Conservation (phyloP, 495 filamentous ascomycete genomes). For the Penicillium canariense region DNA sequence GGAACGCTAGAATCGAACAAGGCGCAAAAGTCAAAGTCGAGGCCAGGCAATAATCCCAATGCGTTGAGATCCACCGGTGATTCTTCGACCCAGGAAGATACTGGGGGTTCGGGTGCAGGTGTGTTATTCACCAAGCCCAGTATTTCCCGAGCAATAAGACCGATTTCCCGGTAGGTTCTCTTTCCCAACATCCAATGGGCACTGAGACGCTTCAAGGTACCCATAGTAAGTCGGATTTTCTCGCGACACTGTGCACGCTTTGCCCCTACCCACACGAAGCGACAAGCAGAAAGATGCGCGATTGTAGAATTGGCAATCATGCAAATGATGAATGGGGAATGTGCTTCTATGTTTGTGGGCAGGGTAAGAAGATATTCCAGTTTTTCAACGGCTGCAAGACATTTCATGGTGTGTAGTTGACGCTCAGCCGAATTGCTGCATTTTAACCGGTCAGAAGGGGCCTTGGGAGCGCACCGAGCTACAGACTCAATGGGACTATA, state of each 20-base stretch:
- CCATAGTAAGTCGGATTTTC: not conserved
- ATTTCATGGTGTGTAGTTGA: not conserved
- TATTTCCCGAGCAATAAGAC: not conserved
- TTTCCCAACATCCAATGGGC: not conserved
- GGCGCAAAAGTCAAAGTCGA: not conserved
- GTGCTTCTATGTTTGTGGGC: not conserved
- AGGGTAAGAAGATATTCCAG: not conserved
- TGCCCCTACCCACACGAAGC: not conserved
- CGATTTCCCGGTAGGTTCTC: not conserved
- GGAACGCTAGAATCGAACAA: not conserved
- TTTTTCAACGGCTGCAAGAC: not conserved
- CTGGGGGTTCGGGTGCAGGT: not conserved
- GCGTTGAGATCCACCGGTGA: not conserved
- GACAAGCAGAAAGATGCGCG: not conserved
- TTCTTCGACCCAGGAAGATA: too few species aligned
- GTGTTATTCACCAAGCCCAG: not conserved
- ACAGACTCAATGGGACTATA: not conserved
- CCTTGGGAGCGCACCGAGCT: not conserved
- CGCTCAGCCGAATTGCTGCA: not conserved
- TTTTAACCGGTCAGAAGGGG: not conserved
- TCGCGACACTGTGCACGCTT: not conserved
- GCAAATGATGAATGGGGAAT: not conserved
- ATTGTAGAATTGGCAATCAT: not conserved
- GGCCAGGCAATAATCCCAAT: not conserved
- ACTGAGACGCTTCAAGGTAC: not conserved